Conservation (phyloP, 148 eudicot species). For the Diospyros lotus region DNA sequence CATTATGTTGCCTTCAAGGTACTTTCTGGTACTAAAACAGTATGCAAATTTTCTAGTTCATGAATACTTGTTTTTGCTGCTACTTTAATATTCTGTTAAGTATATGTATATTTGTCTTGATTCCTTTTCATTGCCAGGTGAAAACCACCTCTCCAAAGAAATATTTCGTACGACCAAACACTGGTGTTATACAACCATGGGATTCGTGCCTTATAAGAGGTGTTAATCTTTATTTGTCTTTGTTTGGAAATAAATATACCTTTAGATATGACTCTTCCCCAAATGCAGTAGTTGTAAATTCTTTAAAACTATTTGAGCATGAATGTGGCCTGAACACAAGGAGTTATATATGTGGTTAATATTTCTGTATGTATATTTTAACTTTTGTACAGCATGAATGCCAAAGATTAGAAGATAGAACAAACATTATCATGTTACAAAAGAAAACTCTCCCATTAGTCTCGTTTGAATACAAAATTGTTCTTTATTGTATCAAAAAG, state of each 20-base stretch:
- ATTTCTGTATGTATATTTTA: not conserved
- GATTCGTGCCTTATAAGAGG: conserved; percentile 87
- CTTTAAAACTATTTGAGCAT: conserved; percentile 1
- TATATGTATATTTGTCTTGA: conserved; percentile 1
- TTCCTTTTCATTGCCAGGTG: conserved; percentile 43
- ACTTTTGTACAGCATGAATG: no score
- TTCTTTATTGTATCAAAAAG: no score
- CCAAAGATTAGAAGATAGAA: no score
- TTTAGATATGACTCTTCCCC: not conserved
- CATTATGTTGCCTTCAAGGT: conserved; percentile 94
- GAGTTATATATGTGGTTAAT: not conserved
- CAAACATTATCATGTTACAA: no score
- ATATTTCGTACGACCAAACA: conserved; percentile 89
- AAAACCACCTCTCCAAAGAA: conserved; percentile 94
- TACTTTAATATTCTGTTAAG: not conserved
- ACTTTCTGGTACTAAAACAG: conserved; percentile 11
- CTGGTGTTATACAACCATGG: conserved; percentile 85
- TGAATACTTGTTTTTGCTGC: not conserved
- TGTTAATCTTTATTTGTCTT: conserved; percentile 18
- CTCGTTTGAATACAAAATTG: no score
- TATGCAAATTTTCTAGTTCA: not conserved
- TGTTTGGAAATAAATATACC: no score
- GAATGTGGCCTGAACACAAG: not conserved
- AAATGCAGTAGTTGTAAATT: not conserved
- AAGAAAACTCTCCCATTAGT: no score